phyloP scores from a whole-genome alignment of 441 rosid species.

The Erysimum pusillum region DNA sequence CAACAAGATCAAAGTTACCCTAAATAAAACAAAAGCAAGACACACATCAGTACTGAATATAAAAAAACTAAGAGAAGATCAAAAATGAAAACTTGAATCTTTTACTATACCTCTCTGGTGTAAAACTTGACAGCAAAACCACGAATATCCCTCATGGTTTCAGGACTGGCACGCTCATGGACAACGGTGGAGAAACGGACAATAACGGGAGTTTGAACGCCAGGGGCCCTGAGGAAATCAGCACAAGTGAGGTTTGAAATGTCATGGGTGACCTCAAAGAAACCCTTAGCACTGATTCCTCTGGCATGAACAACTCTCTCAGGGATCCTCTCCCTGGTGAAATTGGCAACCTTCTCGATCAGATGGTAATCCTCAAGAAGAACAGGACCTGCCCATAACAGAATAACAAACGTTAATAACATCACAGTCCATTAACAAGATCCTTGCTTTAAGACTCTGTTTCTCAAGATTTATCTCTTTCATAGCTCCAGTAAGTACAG shows the following conservation, averaged over 20 bases:
- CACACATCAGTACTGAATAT: constrained; percentile 20
- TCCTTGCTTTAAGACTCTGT: constrained; percentile 1
- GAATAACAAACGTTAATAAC: not conserved
- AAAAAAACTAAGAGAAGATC: not conserved
- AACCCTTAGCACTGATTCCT: constrained; percentile 81
- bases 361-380: constrained; percentile 96
- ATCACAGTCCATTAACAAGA: constrained; percentile 16
- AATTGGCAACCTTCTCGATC: constrained; percentile 90
- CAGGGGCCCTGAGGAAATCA: constrained; percentile 94
- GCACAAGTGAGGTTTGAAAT: constrained; percentile 85
- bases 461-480: not conserved
- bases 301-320: constrained; percentile 98
- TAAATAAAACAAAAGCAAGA: constrained; percentile 35
- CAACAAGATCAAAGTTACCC: constrained; percentile 97
- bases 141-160: constrained; percentile 91
- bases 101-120: constrained; percentile 82
- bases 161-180: constrained; percentile 95
- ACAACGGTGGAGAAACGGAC: constrained; percentile 90
- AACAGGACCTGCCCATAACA: constrained; percentile 69
- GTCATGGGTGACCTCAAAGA: constrained; percentile 63
- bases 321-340: constrained; percentile 94
- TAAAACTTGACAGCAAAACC: constrained; percentile 98
- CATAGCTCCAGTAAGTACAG: not conserved
- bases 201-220: constrained; percentile 93
- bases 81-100: not conserved